Percentiles rank a stretch among this genome's conserved stretches.
Evolutionary conservation across 148 eudicot species (phyloP).

Genomic region (Rheum nobile): DNA sequence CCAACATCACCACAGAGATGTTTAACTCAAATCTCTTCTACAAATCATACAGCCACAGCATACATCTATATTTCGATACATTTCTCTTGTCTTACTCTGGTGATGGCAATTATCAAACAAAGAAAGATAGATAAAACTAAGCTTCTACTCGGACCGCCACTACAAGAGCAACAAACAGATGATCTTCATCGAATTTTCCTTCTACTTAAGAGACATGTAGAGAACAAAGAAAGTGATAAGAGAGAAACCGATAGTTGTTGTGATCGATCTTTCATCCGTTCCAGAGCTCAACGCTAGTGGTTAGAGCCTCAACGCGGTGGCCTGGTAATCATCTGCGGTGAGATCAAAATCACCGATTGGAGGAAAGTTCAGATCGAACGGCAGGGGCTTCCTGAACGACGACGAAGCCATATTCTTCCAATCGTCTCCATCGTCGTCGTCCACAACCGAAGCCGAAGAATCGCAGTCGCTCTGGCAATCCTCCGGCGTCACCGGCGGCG

Average conservation of each 20-base stretch:
- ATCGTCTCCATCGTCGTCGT: slow-evolving; percentile 20
- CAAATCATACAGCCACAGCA: not conserved
- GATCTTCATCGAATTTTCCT: too few relatives aligned
- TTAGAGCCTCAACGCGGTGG: slow-evolving; percentile 32
- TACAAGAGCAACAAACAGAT: too few relatives aligned
- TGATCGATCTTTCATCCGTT: not conserved
- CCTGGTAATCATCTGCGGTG: slow-evolving; percentile 17
- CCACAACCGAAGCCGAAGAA: slow-evolving; percentile 42
- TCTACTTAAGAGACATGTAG: too few relatives aligned
- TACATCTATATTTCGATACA: not conserved
- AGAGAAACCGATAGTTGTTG: slow-evolving; percentile 2
- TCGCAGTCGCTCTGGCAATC: slow-evolving; percentile 45
- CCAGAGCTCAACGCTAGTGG: not conserved
- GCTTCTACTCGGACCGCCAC: too few relatives aligned
- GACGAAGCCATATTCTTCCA: slow-evolving; percentile 21
- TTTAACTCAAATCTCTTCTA: not conserved
- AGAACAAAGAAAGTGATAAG: too few relatives aligned
- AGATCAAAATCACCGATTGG: slow-evolving; percentile 22
- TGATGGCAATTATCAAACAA: not conserved
- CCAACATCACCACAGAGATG: not conserved
- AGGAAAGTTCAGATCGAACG: slow-evolving; percentile 39
- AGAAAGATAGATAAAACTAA: not conserved
- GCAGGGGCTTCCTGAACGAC: slow-evolving; percentile 16
- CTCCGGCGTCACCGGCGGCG: slow-evolving; percentile 17
- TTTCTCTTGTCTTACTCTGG: not conserved